Evolutionary conservation across 106 monocot genomes (phyloP).

Genomic region (Apostasia ramifera): DNA sequence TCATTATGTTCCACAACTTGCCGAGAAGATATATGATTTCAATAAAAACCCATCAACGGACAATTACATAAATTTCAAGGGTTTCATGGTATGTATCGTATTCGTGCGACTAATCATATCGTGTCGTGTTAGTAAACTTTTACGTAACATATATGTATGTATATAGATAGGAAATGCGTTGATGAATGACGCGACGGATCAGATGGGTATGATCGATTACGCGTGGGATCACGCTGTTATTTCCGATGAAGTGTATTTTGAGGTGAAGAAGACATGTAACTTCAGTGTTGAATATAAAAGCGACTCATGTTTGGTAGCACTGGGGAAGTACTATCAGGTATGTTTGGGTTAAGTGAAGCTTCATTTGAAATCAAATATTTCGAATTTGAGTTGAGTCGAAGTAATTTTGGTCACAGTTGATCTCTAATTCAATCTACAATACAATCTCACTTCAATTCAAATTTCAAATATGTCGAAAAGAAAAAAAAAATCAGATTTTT

Average conservation of each 20-base stretch:
- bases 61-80: conserved; percentile 43
- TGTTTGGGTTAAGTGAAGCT: too few relatives aligned
- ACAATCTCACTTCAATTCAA: too few relatives aligned
- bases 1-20: conserved; percentile 48
- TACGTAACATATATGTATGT: neutral
- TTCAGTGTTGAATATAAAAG: conserved; percentile 33
- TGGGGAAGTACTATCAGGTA: conserved; percentile 51
- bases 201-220: conserved; percentile 77
- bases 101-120: neutral
- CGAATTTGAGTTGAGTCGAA: too few relatives aligned
- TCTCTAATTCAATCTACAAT: too few relatives aligned
- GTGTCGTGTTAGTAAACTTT: neutral
- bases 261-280: conserved; percentile 61
- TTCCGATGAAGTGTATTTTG: conserved; percentile 62
- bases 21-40: conserved; percentile 30
- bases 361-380: too few relatives aligned
- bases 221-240: conserved; percentile 98
- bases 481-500: too few relatives aligned
- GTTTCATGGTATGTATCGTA: conserved; percentile 33
- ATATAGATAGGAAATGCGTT: conserved; percentile 82
- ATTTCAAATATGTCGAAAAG: too few relatives aligned
- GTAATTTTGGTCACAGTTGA: too few relatives aligned
- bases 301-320: conserved; percentile 21
- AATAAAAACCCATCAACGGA: conserved; percentile 24
- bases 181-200: conserved; percentile 81